Percentiles rank a stretch among this genome's conserved stretches.
Evolutionary conservation across 306 rosid genomes (phyloP).

Genomic region (Ziziphus jujuba): DNA sequence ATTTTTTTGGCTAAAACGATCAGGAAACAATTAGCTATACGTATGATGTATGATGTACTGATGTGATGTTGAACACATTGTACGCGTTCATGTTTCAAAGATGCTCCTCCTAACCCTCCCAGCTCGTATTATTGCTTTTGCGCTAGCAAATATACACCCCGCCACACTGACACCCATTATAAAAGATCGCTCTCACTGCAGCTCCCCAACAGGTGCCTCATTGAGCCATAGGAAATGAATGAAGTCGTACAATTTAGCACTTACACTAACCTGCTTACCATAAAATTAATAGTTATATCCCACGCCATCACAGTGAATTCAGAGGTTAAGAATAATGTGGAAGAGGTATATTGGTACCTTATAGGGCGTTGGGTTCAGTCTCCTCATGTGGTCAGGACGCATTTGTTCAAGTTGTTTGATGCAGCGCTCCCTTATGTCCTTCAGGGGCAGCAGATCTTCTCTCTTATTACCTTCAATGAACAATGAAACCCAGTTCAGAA

Average conservation of each 20-base stretch:
- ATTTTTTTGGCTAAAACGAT: too few relatives aligned
- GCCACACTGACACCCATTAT: neutral
- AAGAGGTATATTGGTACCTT: slow-evolving; percentile 50
- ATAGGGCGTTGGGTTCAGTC: slow-evolving; percentile 93
- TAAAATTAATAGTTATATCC: neutral
- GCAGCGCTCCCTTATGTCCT: slow-evolving; percentile 76
- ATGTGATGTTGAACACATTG: too few relatives aligned
- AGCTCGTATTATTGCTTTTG: neutral
- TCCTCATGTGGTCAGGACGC: slow-evolving; percentile 99
- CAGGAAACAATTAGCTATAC: neutral
- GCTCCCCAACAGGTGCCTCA: slow-evolving; percentile 97
- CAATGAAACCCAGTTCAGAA: slow-evolving; percentile 6
- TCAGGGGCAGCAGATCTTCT: slow-evolving; percentile 67
- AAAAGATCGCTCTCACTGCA: slow-evolving; percentile 43
- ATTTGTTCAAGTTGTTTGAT: slow-evolving; percentile 77
- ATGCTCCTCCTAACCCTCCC: neutral
- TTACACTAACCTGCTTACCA: slow-evolving; percentile 75
- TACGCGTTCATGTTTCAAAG: slow-evolving; percentile 6
- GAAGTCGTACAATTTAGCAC: slow-evolving; percentile 81
- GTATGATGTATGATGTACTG: too few relatives aligned
- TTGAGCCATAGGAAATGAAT: slow-evolving; percentile 94
- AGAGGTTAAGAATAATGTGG: neutral
- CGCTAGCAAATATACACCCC: neutral
- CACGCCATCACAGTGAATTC: neutral
- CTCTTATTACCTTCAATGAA: slow-evolving; percentile 47